Evolutionary conservation across 192 early-diverging fungal genomes (phyloP).

Genomic region (Lobulomyces angularis): DNA sequence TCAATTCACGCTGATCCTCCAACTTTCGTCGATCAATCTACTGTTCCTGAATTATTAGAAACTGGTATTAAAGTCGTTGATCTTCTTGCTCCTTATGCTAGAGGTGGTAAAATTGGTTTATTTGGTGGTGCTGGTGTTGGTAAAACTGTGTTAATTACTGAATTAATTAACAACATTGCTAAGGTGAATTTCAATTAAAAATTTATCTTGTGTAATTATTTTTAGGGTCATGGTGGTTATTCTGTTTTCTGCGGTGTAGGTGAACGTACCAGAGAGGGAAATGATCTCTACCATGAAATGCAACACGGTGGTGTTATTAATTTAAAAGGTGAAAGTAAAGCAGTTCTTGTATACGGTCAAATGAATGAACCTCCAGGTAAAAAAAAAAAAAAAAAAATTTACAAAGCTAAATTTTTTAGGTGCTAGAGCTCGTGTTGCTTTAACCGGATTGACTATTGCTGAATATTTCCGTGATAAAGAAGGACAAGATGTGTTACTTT

Average conservation of each 20-base stretch:
- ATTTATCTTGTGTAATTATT: constrained; percentile 7
- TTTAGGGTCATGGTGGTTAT: constrained; percentile 96
- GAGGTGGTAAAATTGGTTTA: constrained; percentile 97
- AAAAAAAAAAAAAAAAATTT: too few relatives aligned
- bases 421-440: constrained; percentile 95
- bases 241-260: constrained; percentile 97
- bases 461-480: constrained; percentile 99
- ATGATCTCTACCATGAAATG: constrained; percentile 99
- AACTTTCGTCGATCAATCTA: constrained; percentile 90
- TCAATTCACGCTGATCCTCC: constrained; percentile 90
- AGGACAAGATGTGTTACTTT: constrained; percentile 97
- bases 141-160: constrained; percentile 98
- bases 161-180: constrained; percentile 99
- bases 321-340: constrained; percentile 87
- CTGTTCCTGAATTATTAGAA: constrained; percentile 84
- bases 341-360: constrained; percentile 93
- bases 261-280: constrained; percentile 98
- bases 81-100: constrained; percentile 89
- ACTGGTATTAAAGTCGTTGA: constrained; percentile 99
- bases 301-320: constrained; percentile 83
- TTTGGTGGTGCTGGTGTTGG: constrained; percentile 99
- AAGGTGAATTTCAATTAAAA: too few relatives aligned
- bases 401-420: too few relatives aligned
- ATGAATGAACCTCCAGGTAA: constrained; percentile 99
- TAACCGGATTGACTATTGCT: constrained; percentile 94